Conservation (phyloP, 192 early-diverging fungal genomes). For the Phlyctochytrium planicorne region DNA sequence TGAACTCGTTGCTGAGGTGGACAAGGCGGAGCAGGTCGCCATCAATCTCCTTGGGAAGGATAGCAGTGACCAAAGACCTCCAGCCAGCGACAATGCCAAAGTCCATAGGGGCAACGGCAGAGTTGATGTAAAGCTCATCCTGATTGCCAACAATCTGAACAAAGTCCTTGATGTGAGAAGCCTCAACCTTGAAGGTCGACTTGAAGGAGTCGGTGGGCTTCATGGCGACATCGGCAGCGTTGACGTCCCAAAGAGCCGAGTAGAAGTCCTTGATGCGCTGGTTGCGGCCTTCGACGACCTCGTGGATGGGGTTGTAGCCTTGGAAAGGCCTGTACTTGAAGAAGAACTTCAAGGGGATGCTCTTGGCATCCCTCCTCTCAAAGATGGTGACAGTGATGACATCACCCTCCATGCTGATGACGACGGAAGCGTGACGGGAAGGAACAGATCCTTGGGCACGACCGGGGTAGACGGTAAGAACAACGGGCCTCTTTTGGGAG, state of each 20-base stretch:
- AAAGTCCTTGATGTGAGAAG: slow-evolving; percentile 71
- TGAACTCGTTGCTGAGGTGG: slow-evolving; percentile 93
- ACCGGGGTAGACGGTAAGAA: slow-evolving; percentile 46
- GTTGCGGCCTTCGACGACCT: slow-evolving; percentile 81
- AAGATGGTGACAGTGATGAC: slow-evolving; percentile 58
- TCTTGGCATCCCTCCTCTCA: slow-evolving; percentile 60
- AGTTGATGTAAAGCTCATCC: slow-evolving; percentile 45
- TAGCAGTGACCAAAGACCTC: slow-evolving; percentile 87
- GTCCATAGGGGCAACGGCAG: slow-evolving; percentile 74
- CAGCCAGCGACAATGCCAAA: slow-evolving; percentile 92
- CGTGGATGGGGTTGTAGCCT: slow-evolving; percentile 83
- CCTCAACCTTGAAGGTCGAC: slow-evolving; percentile 62
- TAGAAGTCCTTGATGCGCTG: slow-evolving; percentile 87
- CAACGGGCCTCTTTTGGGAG: slow-evolving; percentile 34
- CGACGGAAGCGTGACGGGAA: slow-evolving; percentile 40
- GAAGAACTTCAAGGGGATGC: slow-evolving; percentile 74
- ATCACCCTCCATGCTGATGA: slow-evolving; percentile 43
- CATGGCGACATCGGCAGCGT: slow-evolving; percentile 49
- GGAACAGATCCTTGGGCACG: slow-evolving; percentile 37
- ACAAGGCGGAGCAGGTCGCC: slow-evolving; percentile 90
- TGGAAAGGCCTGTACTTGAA: slow-evolving; percentile 79
- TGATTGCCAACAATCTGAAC: slow-evolving; percentile 75
- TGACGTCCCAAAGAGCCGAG: slow-evolving; percentile 71
- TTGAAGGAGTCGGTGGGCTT: slow-evolving; percentile 66
- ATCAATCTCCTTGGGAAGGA: slow-evolving; percentile 90